These are phyloP conservation scores for Colletotrichum sp. DNA, from an alignment of 2,329 filamentous ascomycete genomes.

Conservation along the genomic window DNA sequence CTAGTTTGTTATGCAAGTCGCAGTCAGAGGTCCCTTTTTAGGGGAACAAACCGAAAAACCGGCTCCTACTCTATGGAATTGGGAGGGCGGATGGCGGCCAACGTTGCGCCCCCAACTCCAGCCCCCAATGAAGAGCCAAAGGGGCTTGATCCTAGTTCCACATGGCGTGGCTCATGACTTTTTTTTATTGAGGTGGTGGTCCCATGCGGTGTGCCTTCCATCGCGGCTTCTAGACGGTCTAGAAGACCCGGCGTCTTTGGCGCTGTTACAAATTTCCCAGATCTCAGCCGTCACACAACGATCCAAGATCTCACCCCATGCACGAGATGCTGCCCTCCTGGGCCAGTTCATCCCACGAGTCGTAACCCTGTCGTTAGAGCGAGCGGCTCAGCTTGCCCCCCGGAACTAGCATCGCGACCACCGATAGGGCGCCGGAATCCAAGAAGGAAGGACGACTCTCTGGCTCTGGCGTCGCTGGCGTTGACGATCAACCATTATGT, in stretches of 20 bases:
- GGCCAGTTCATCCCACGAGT: constrained; percentile 2
- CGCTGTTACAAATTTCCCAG: not conserved
- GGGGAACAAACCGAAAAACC: not conserved
- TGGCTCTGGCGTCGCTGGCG: not conserved
- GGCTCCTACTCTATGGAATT: not conserved
- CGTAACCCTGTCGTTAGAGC: constrained; percentile 3
- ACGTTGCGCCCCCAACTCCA: not conserved
- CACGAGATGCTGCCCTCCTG: not conserved
- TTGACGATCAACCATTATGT: not conserved
- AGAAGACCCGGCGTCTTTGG: not conserved
- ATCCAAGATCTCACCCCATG: constrained; percentile 2
- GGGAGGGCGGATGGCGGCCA: not conserved
- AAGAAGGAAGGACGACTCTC: not conserved
- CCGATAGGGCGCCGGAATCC: not conserved
- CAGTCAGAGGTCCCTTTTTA: not conserved
- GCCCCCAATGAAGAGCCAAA: not conserved
- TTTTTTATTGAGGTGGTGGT: not conserved
- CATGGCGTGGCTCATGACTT: not conserved
- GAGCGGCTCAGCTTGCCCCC: not conserved
- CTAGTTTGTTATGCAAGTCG: not conserved
- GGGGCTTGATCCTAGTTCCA: not conserved
- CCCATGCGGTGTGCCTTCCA: not conserved
- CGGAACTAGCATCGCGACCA: not conserved
- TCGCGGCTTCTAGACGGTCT: not conserved
- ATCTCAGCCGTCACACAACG: not conserved